These are phyloP conservation scores for Thermothelomyces thermophilus DNA, from an alignment of 2,329 filamentous ascomycete species.

Conservation along the genomic window DNA sequence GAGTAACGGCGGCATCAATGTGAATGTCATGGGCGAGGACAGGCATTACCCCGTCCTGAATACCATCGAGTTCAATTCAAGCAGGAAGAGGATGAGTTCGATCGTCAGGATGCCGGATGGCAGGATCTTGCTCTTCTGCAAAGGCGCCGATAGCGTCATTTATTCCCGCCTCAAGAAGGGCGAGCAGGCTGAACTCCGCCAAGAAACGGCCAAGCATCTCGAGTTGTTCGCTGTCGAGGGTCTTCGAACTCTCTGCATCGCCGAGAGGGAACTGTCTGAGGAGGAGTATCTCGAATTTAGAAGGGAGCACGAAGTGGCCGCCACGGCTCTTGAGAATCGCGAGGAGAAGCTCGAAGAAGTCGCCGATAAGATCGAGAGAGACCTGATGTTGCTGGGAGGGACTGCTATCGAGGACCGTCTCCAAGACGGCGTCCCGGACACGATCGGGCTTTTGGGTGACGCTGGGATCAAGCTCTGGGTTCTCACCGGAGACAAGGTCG, in stretches of 20 bases:
- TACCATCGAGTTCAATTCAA: conserved; percentile 95
- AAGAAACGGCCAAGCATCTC: conserved; percentile 81
- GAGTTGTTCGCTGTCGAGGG: conserved; percentile 97
- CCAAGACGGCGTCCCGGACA: conserved; percentile 94
- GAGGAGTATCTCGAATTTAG: conserved; percentile 81
- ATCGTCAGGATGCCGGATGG: conserved; percentile 93
- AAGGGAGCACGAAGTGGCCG: conserved; percentile 78
- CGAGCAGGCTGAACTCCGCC: conserved; percentile 77
- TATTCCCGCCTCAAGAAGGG: conserved; percentile 83
- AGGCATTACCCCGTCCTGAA: conserved; percentile 82
- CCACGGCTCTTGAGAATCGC: conserved; percentile 73
- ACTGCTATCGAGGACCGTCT: conserved; percentile 96
- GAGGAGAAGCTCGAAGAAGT: conserved; percentile 91
- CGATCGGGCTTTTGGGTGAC: conserved; percentile 81
- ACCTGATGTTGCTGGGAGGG: conserved; percentile 80
- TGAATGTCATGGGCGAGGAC: conserved; percentile 85
- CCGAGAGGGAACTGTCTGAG: conserved; percentile 71
- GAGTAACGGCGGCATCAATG: conserved; percentile 69
- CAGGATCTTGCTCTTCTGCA: conserved; percentile 87
- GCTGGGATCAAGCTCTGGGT: conserved; percentile 99
- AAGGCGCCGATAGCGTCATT: conserved; percentile 95
- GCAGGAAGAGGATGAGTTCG: conserved; percentile 93
- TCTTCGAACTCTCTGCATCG: conserved; percentile 89
- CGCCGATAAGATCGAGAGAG: conserved; percentile 83
- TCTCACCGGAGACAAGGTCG: conserved; percentile 94